Base-by-base conservation (phyloP, 345 rosid genomes). In the Orychophragmus violaceus region DNA sequence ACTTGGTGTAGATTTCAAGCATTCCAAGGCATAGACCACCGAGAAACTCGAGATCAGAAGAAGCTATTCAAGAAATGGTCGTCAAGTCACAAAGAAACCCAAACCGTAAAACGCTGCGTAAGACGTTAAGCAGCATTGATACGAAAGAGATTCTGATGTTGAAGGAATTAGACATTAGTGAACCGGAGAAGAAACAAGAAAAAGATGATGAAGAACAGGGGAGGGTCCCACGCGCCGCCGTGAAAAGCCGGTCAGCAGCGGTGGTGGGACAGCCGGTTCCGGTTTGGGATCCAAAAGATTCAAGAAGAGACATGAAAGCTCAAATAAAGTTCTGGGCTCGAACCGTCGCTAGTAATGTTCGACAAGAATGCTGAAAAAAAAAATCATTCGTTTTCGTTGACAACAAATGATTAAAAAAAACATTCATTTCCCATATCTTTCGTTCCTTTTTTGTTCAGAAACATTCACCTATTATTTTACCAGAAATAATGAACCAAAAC, bases 281-380 rank as follows among this genome's bases (percentile, higher is more conserved):
- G 32, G 74, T 72, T 44, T 81, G 76, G 77, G 75, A 32, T 6
- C 28, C 75, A 21, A 81, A 77, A 29, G 77, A 72, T 24, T 78
- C 87, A 3, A 52, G 78, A 3, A 60, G 56, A 68, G 87, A 81
- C 25, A 83, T 83, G 89, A 85, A 87, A 62, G 81, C 83, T 29
- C 84, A 83, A 14, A 77, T 87, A 77, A 87, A 82, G 78, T 83
- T 78, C 8, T 87, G 95, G 90, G 90, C 90, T 5, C 68, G 89
- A 69, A 80, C 86, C n/a, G 90, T 85, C 25, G 95, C 95, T 3
- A 82, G 83, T 39, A 83, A 87, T 59, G 85, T 82, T 63, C 71
- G 79, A 13, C 79, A 81, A 77, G 80, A 81, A 59, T 79, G 83
- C 68, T 81, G 65, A 49, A 74, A 12, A 71, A 49, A 74, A 12